phyloP scores from a whole-genome alignment of 495 filamentous ascomycete species.

The Neurospora terricola region DNA sequence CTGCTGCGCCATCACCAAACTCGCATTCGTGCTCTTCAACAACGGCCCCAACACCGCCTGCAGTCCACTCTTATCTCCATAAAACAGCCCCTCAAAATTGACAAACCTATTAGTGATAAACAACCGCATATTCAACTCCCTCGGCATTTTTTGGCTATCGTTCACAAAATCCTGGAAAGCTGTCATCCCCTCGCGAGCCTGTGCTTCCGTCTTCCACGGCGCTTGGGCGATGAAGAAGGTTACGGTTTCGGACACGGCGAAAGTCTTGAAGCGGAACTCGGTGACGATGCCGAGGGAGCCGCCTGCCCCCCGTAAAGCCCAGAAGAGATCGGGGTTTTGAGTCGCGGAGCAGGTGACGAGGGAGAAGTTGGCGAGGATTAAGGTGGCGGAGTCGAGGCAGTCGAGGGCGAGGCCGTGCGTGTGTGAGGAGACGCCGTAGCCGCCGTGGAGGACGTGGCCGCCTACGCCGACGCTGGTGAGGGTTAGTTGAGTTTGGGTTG shows the following conservation, averaged over 20 bases:
- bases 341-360: conserved; percentile 29
- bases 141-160: conserved; percentile 22
- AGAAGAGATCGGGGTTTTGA: conserved; percentile 37
- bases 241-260: conserved; percentile 26
- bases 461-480: conserved; percentile 29
- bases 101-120: conserved; percentile 29
- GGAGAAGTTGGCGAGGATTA: conserved; percentile 33
- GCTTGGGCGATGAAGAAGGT: conserved; percentile 33
- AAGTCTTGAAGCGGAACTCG: conserved; percentile 35
- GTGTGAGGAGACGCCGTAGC: conserved; percentile 35
- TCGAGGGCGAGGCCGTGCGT: conserved; percentile 33
- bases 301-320: conserved; percentile 36
- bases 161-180: conserved; percentile 30
- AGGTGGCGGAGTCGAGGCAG: conserved; percentile 33
- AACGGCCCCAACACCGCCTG: conserved; percentile 25
- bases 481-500: no score
- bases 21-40: conserved; percentile 24
- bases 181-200: conserved; percentile 18
- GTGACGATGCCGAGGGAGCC: conserved; percentile 34
- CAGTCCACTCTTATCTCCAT: conserved; percentile 29
- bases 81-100: conserved; percentile 34
- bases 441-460: conserved; percentile 36
- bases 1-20: conserved; percentile 19
- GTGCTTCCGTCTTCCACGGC: conserved; percentile 19
- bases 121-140: conserved; percentile 35